Evolutionary conservation across 345 rosid genomes (phyloP).

Genomic region (Euphorbia pulcherrima): DNA sequence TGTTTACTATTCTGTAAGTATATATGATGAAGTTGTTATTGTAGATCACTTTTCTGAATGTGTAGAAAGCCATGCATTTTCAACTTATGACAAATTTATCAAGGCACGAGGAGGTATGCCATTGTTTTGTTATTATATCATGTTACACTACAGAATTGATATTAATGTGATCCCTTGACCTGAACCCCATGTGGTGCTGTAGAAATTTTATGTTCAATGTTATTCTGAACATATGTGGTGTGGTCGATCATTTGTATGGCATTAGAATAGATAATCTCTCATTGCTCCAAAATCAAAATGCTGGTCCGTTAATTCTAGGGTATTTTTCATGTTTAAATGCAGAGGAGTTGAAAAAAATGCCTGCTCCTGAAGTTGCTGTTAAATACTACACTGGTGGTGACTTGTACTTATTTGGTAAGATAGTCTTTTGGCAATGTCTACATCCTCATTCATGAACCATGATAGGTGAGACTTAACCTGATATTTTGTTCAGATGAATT

Average conservation of each 20-base stretch:
- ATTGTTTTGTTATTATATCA: background rate
- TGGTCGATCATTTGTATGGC: background rate
- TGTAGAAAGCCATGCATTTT: conserved; percentile 86
- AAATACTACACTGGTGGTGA: conserved; percentile 88
- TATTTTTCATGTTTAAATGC: conserved; percentile 6
- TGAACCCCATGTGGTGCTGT: background rate
- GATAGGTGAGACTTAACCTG: background rate
- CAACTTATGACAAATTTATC: conserved; percentile 94
- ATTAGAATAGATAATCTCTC: background rate
- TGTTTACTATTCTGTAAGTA: background rate
- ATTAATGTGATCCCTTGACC: background rate
- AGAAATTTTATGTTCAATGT: background rate
- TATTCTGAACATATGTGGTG: background rate
- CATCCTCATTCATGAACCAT: too few species aligned
- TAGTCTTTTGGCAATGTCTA: conserved; percentile 5
- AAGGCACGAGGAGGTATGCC: conserved; percentile 71
- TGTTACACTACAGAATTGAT: background rate
- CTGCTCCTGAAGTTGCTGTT: conserved; percentile 88
- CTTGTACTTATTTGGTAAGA: conserved; percentile 84
- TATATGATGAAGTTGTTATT: conserved; percentile 4
- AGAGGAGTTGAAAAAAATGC: conserved; percentile 81
- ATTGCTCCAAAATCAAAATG: background rate
- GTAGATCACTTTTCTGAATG: conserved; percentile 97
- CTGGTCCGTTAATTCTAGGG: background rate
- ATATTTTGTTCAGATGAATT: conserved; percentile 64